Percentiles rank a stretch among this genome's conserved stretches.
These are phyloP conservation scores for Hypoxylon sp. DNA, from an alignment of 2,329 filamentous ascomycete genomes.

Conservation along the genomic window DNA sequence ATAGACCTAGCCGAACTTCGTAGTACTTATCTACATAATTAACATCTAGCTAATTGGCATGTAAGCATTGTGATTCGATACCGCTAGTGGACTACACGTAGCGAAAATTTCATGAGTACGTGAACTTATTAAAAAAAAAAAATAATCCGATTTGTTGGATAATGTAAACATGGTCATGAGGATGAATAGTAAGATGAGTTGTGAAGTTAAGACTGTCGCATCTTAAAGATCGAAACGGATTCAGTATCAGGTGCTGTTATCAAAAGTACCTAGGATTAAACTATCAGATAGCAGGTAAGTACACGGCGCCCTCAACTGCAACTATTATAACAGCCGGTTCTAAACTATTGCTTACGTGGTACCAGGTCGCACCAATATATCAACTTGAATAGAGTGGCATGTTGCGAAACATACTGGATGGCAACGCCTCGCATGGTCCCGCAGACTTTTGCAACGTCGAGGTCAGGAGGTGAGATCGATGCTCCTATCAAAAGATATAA, in stretches of 20 bases:
- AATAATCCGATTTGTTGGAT: too few relatives aligned
- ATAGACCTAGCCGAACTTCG: too few relatives aligned
- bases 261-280: not conserved
- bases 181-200: too few relatives aligned
- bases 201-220: too few relatives aligned
- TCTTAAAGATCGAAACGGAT: conserved; percentile 7
- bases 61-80: too few relatives aligned
- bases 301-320: not conserved
- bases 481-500: not conserved
- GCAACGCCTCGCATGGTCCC: not conserved
- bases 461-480: not conserved
- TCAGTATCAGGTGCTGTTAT: not conserved
- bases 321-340: not conserved
- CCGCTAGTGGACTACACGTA: too few relatives aligned
- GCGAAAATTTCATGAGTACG: too few relatives aligned
- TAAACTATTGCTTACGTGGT: conserved; percentile 10
- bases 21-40: too few relatives aligned
- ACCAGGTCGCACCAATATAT: not conserved
- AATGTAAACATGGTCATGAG: too few relatives aligned
- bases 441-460: not conserved
- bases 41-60: too few relatives aligned
- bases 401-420: conserved; percentile 14
- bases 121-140: too few relatives aligned
- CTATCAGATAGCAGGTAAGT: not conserved
- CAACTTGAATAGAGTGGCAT: conserved; percentile 12